Base-by-base conservation (phyloP, 352 stramenopile species). In the Aphanomyces stellatus region DNA sequence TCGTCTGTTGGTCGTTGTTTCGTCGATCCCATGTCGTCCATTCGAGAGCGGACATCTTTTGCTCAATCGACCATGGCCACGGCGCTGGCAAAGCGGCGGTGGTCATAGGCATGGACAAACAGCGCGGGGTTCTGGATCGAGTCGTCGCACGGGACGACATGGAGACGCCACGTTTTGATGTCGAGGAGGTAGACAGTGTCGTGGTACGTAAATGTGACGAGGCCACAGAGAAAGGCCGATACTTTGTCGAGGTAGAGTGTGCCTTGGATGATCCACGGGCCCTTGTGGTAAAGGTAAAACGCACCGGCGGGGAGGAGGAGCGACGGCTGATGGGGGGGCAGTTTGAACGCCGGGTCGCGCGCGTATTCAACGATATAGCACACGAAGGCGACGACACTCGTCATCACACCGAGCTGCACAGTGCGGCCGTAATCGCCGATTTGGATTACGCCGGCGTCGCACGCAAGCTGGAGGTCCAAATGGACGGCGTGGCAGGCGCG, bases 131-230 rank as follows among this genome's bases (percentile, higher is more conserved):
- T 8, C 25, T n/a, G n/a, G n/a, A n/a, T n/a, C n/a, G 13, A 8
- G 7, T 24, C 8, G 42, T 51, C 42, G 19, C n/a, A 27, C 13
- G 8, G 19, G 19, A 51, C 25, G 8, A 22, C 25, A 51, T 27
- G 5, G 13, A 51, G n/a, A 5, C 57, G 57, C 57, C 57, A 65
- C 43, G 57, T 51, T 30, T 65, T 65, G 57, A 65, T 41, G 30
- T 65, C 57, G 15, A 65, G 30, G 1, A 65, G 17, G 28, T 65
- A 53, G 17, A 65, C 17, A 15, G 31, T 3, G 15, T 60, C 2
- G 27, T 25, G 13, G 17, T 19, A 25, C 27, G 8, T 8, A n/a
- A 57, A 1, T 11, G 24, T 43, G 2, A 60, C 13, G 41, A 65
- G 15, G 17, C 57, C 57, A n/a, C 13, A 37, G 34, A 65, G 51